Evolutionary conservation across 2,329 filamentous ascomycete species (phyloP).

Genomic region (Colletotrichum brevisporum): DNA sequence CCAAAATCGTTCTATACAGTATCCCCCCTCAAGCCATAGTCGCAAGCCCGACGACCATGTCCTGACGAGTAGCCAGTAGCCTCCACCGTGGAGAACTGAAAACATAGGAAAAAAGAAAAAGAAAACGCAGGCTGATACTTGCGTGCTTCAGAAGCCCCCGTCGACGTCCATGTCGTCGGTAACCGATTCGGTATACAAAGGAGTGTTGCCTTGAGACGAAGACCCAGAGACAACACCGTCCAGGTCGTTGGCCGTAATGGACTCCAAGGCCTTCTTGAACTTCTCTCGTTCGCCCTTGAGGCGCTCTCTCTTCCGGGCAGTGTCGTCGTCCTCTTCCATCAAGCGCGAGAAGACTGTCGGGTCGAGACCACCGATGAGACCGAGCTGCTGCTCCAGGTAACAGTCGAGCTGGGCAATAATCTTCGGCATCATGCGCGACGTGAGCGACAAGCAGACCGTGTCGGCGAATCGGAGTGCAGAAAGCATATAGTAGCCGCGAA

Average conservation of each 20-base stretch:
- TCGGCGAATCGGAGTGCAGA: constrained; percentile 77
- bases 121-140: background rate
- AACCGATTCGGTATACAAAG: constrained; percentile 28
- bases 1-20: no score
- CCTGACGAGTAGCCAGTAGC: no score
- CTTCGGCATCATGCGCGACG: constrained; percentile 63
- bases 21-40: no score
- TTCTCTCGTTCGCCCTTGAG: constrained; percentile 62
- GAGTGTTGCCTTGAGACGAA: constrained; percentile 15
- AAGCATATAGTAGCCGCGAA: constrained; percentile 78
- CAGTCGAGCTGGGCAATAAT: constrained; percentile 56
- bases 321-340: constrained; percentile 64
- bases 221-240: constrained; percentile 45
- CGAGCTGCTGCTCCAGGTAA: constrained; percentile 61
- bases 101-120: background rate
- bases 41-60: no score
- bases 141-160: background rate
- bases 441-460: constrained; percentile 60
- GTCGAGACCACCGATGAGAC: constrained; percentile 51
- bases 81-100: background rate
- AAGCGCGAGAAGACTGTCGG: constrained; percentile 54
- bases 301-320: constrained; percentile 56
- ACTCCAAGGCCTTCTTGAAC: constrained; percentile 61
- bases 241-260: constrained; percentile 62
- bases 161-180: constrained; percentile 34